Evolutionary conservation across 1,139 yeast species (phyloP).

Genomic region (Geotrichum fermentans): DNA sequence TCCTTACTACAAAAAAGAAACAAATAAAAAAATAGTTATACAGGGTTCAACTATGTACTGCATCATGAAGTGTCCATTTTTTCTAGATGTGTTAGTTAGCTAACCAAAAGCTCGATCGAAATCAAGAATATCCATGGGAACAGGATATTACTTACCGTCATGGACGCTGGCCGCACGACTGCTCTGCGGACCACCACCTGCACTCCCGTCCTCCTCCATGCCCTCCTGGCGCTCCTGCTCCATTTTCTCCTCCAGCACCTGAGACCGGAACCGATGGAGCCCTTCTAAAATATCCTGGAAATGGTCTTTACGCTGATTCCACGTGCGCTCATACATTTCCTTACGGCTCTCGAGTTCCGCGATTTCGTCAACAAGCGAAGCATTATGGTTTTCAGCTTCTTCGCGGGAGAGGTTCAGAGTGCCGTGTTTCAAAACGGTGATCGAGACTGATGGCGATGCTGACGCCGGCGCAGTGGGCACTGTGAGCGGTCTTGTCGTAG

Average conservation of each 20-base stretch:
- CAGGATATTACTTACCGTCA: constrained; percentile 6
- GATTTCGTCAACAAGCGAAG: constrained; percentile 29
- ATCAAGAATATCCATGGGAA: too few species aligned
- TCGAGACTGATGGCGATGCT: background rate
- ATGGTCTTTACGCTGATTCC: constrained; percentile 29
- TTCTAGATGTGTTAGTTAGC: constrained; percentile 4
- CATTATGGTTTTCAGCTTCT: constrained; percentile 27
- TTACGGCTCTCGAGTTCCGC: constrained; percentile 29
- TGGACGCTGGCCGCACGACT: constrained; percentile 7
- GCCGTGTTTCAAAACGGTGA: constrained; percentile 25
- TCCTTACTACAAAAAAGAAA: too few species aligned
- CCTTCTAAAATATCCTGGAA: constrained; percentile 28
- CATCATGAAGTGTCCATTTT: constrained; percentile 17
- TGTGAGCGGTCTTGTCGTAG: background rate
- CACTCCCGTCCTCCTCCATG: constrained; percentile 15
- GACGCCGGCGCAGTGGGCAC: background rate
- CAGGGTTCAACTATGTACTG: too few species aligned
- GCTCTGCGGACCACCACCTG: constrained; percentile 5
- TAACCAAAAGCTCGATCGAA: too few species aligned
- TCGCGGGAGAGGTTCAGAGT: constrained; percentile 28
- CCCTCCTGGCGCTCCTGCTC: constrained; percentile 21
- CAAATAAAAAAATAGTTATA: too few species aligned
- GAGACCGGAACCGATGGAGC: constrained; percentile 25
- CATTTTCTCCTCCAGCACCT: constrained; percentile 24
- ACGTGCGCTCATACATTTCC: constrained; percentile 24